Evolutionary conservation across 1,284 basidiomycete genomes (phyloP).

Genomic region (Wolfiporia cocos): DNA sequence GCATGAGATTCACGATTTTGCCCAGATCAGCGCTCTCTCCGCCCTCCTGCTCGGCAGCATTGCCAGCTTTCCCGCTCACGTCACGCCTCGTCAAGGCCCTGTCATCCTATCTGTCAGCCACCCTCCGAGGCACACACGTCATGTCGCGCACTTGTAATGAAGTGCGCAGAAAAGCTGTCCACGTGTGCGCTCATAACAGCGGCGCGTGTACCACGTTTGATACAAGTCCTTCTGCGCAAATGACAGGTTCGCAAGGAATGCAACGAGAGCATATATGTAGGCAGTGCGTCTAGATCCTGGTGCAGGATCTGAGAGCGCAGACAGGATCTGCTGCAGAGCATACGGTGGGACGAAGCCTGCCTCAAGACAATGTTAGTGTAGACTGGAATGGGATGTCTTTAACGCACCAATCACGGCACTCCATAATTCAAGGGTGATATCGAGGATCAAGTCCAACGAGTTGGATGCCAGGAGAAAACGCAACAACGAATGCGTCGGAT

Average conservation of each 20-base stretch:
- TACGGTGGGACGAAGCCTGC: conserved; percentile 51
- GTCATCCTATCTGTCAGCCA: neutral
- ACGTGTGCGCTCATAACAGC: conserved; percentile 61
- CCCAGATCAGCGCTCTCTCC: conserved; percentile 57
- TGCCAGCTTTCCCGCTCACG: conserved; percentile 53
- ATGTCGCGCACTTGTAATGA: conserved; percentile 49
- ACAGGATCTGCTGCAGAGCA: conserved; percentile 54
- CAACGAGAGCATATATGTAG: conserved; percentile 63
- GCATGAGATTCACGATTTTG: conserved; percentile 69
- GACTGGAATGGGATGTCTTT: too few relatives aligned
- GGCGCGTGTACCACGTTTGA: conserved; percentile 57
- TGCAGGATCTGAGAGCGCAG: conserved; percentile 38
- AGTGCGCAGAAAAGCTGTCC: conserved; percentile 66
- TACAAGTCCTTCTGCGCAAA: conserved; percentile 67
- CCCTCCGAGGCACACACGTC: neutral
- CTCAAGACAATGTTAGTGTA: neutral
- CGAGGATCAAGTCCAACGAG: conserved; percentile 65
- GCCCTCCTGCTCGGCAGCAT: conserved; percentile 26
- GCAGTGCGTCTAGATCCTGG: conserved; percentile 48
- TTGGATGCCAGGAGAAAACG: conserved; percentile 66
- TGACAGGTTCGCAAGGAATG: conserved; percentile 62
- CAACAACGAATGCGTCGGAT: conserved; percentile 51
- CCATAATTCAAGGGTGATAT: conserved; percentile 50
- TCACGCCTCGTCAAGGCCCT: conserved; percentile 53
- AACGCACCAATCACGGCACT: conserved; percentile 51